Evolutionary conservation across 805 yeast species (phyloP), one percentile per base, ranked within the genome.

Genomic region (Clavispora asparagi): DNA sequence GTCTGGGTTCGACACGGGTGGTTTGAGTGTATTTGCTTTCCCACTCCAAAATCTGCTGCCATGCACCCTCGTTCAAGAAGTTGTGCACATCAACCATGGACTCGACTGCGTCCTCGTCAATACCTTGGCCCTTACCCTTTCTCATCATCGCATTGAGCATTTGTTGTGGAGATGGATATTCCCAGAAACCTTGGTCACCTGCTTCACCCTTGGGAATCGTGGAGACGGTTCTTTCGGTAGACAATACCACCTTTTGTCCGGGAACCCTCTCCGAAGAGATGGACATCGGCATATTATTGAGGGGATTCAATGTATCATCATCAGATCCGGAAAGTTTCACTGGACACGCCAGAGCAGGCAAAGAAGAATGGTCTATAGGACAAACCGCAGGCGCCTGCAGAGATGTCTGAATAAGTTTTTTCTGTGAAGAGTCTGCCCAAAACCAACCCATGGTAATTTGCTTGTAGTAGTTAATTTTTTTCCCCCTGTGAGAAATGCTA

Each of bases 151-250:
- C 99, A 60, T 92, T 91, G 54, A 90, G 82, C 99, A 94, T 94
- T 64, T 94, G 99, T 67, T 94, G 99, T 1, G 99, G 99, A 2
- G 97, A 88, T 1, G 99, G 99, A 62, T 94, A 94, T 67, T 94
- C 99, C 99, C 99, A 94, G 41, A 83, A 81, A 1, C 95, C 95
- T 50, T 81, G 82, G 9, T 70, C 74, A 1, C 70, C 73, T 12
- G 62, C 61, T 27, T 73, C 78, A 27, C 98, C 98, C 52, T 88
- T 78, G 17, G 99, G 99, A 44, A 94, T 94, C 1, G 88, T 69
- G 13, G 96, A 88, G 33, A 83, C 65, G 1, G 95, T 85, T 56
- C 97, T 80, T 38, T 85, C 87, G 0, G 94, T 87, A 9, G 97
- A 90, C 29, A 94, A 71, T 31, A 78, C 81, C 33, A 87, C 56